These are phyloP conservation scores for Cordyceps cicadae DNA, from an alignment of 2,329 filamentous ascomycete genomes.

Conservation along the genomic window DNA sequence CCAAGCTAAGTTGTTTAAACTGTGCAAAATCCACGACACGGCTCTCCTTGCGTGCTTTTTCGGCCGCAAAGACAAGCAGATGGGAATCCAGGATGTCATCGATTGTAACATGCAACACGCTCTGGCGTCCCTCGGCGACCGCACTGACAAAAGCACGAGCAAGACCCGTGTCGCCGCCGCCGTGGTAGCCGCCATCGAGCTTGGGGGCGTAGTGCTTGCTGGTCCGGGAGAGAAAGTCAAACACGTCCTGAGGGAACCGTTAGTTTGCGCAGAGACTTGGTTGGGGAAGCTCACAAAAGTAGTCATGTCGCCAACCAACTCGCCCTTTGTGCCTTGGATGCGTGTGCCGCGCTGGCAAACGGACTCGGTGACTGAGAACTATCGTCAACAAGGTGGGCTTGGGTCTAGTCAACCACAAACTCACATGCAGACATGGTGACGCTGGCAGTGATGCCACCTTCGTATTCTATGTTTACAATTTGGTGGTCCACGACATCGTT, in stretches of 20 bases:
- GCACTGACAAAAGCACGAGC: slow-evolving; percentile 13
- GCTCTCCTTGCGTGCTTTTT: slow-evolving; percentile 12
- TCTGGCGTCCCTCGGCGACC: slow-evolving; percentile 9
- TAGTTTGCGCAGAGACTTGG: not conserved
- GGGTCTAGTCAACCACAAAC: not conserved
- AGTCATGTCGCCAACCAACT: slow-evolving; percentile 15
- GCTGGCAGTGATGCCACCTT: slow-evolving; percentile 13
- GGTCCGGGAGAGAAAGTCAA: slow-evolving; percentile 13
- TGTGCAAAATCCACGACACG: slow-evolving; percentile 14
- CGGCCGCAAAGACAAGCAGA: slow-evolving; percentile 14
- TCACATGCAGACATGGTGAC: slow-evolving; percentile 16
- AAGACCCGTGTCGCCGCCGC: slow-evolving; percentile 14
- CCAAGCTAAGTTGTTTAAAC: slow-evolving; percentile 8
- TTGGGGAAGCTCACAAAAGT: slow-evolving; percentile 10
- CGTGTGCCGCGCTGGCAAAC: slow-evolving; percentile 14
- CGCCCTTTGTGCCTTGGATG: slow-evolving; percentile 15
- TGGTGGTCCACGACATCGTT: slow-evolving; percentile 15
- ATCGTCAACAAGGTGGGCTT: not conserved
- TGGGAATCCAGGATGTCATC: slow-evolving; percentile 14
- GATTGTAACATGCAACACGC: slow-evolving; percentile 10
- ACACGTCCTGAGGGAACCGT: slow-evolving; percentile 7
- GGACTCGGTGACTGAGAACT: slow-evolving; percentile 12
- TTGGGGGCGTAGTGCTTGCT: slow-evolving; percentile 12
- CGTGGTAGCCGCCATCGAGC: slow-evolving; percentile 14
- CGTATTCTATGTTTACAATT: slow-evolving; percentile 15